Base-by-base conservation (phyloP, 495 filamentous ascomycete species). In the Hypoxylon rickii region DNA sequence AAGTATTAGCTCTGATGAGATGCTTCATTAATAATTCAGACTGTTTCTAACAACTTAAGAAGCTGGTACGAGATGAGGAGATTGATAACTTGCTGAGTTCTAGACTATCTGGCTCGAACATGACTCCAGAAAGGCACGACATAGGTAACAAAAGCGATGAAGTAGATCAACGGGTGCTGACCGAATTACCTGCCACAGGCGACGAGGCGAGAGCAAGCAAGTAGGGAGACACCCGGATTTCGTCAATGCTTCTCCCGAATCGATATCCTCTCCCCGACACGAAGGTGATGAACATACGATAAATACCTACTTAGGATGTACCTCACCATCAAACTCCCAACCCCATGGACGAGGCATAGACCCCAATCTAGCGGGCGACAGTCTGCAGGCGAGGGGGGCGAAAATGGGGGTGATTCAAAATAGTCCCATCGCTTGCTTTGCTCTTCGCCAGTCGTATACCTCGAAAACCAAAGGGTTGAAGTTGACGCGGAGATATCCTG, bases 381-480 rank as follows among this genome's bases (percentile, higher is more conserved):
- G 83, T 89, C 87, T 89, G 86, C 86, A 85, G 84, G 81, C 76
- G 72, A 87, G 85, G 71, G 65, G 65, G 63, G 58, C 53, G 55
- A 56, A 55, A 46, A 32, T 38, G 21, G 62, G 61, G 48, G 65
- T 71, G 64, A 74, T 71, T 68, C 60, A 65, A 51, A 53, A 34
- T 24, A 40, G 20, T 50, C 55, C 70, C 68, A 65, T 58, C 64
- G 66, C 61, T 72, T 62, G 66, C 65, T 68, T 89, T 74, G 40
- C 51, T 90, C 67, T 91, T 69, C 85, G 86, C 86, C 79, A 83
- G 75, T 79, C 80, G 86, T 91, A 80, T 91, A 90, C 84, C 88
- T 85, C 78, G 77, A 78, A 73, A 88, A 81, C 83, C 85, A 83
- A 84, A 37, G 76, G 61, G 34, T 68, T 69, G 70, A 76, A 85